phyloP scores from a whole-genome alignment of 192 early-diverging fungal species.

The Entomortierella beljakovae region DNA sequence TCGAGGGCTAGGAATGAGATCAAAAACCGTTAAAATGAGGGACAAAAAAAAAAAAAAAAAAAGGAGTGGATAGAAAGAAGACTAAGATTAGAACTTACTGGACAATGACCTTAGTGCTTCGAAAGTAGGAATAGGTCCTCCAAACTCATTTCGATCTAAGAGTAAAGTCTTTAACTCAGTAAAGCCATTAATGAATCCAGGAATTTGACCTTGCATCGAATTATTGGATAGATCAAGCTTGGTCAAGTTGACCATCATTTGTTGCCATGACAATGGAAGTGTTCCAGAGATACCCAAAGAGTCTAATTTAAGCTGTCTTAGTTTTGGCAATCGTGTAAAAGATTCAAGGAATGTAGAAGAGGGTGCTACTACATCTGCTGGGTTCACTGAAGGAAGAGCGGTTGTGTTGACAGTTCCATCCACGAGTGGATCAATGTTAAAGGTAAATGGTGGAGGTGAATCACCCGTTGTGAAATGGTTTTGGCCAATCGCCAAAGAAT shows the following conservation, averaged over 20 bases:
- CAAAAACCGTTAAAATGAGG: neutral
- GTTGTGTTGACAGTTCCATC: neutral
- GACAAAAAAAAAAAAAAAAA: neutral
- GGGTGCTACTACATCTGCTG: slow-evolving; percentile 9
- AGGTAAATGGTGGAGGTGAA: slow-evolving; percentile 14
- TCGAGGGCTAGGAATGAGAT: slow-evolving; percentile 19
- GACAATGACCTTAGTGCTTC: slow-evolving; percentile 5
- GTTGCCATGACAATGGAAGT: slow-evolving; percentile 39
- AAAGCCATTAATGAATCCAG: slow-evolving; percentile 26
- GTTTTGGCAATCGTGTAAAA: slow-evolving; percentile 17
- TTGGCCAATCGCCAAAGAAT: slow-evolving; percentile 41
- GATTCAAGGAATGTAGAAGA: slow-evolving; percentile 27
- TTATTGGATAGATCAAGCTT: slow-evolving; percentile 50
- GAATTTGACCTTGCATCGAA: slow-evolving; percentile 39
- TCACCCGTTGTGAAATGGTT: slow-evolving; percentile 38
- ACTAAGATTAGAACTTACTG: slow-evolving; percentile 4
- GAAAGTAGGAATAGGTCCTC: slow-evolving; percentile 30
- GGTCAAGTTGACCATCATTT: slow-evolving; percentile 38
- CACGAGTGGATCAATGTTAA: slow-evolving; percentile 25
- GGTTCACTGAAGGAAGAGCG: neutral
- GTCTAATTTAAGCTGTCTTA: slow-evolving; percentile 42
- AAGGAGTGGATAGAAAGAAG: neutral
- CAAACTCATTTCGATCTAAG: slow-evolving; percentile 51
- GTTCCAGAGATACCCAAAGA: slow-evolving; percentile 30
- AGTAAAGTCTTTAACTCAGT: slow-evolving; percentile 30